Percentiles rank a stretch among this genome's conserved stretches.
phyloP scores from a whole-genome alignment of 306 rosid species.

The Pterocarpus santalinus region DNA sequence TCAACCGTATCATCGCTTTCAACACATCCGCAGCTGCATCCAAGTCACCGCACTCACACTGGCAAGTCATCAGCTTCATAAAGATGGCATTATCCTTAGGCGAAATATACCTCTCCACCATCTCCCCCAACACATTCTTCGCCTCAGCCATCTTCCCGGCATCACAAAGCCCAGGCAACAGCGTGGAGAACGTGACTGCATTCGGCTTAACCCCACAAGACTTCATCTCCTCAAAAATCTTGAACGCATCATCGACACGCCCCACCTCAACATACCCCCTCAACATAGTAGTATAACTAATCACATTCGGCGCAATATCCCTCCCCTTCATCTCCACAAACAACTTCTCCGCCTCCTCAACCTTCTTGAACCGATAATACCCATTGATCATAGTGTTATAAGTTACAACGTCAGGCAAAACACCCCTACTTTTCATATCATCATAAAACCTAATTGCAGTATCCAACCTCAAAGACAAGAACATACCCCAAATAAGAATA shows the following conservation, averaged over 20 bases:
- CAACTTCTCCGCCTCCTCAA: constrained; percentile 80
- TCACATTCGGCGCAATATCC: constrained; percentile 73
- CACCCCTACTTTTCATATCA: constrained; percentile 73
- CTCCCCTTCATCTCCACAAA: constrained; percentile 86
- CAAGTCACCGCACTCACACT: constrained; percentile 76
- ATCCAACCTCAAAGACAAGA: constrained; percentile 76
- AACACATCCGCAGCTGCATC: constrained; percentile 87
- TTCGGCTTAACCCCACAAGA: constrained; percentile 75
- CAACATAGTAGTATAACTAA: constrained; percentile 83
- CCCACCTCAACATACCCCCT: constrained; percentile 80
- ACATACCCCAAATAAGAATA: constrained; percentile 89
- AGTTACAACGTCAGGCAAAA: constrained; percentile 76
- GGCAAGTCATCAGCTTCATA: constrained; percentile 61
- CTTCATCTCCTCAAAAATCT: constrained; percentile 81
- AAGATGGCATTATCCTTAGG: constrained; percentile 86
- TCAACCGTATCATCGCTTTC: constrained; percentile 76
- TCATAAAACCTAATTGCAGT: constrained; percentile 85
- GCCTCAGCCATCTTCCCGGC: constrained; percentile 73
- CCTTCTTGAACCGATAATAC: constrained; percentile 73
- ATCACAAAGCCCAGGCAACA: constrained; percentile 86
- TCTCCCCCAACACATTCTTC: constrained; percentile 64
- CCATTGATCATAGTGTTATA: constrained; percentile 90
- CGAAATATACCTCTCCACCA: constrained; percentile 72
- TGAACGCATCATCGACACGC: constrained; percentile 62
- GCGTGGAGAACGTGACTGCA: constrained; percentile 72